These are phyloP conservation scores for Aspergillus candidus DNA, from an alignment of 2,329 filamentous ascomycete species.

Conservation along the genomic window DNA sequence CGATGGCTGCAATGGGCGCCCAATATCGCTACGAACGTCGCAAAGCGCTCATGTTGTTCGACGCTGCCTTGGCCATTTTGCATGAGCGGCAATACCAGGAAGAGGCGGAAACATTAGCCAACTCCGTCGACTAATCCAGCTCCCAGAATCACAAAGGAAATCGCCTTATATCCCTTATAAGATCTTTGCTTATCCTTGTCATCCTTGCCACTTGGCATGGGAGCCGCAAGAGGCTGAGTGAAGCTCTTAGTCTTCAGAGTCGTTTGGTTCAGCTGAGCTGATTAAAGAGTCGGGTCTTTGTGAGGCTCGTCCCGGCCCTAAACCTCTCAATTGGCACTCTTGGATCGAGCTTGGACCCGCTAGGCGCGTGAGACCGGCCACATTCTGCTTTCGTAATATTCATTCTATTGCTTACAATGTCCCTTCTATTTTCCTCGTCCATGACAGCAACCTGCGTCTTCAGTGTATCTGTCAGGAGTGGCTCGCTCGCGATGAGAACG, in stretches of 20 bases:
- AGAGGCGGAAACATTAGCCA: not conserved
- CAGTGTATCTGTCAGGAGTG: constrained; percentile 22
- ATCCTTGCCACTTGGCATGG: constrained; percentile 21
- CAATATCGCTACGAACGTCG: constrained; percentile 39
- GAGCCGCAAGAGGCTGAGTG: constrained; percentile 13
- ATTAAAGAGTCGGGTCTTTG: constrained; percentile 16
- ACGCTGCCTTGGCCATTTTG: constrained; percentile 57
- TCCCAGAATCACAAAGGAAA: constrained; percentile 5
- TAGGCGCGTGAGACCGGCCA: constrained; percentile 21
- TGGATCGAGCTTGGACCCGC: constrained; percentile 20
- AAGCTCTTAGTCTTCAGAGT: constrained; percentile 21
- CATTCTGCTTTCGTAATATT: constrained; percentile 22
- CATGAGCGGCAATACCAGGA: constrained; percentile 46
- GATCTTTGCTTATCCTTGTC: not conserved
- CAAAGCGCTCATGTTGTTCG: constrained; percentile 28
- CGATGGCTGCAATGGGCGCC: constrained; percentile 54
- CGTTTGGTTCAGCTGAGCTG: constrained; percentile 10
- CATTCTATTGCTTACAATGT: constrained; percentile 22
- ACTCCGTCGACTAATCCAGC: not conserved
- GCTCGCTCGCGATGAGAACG: constrained; percentile 14
- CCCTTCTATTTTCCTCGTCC: constrained; percentile 19
- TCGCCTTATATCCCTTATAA: constrained; percentile 14
- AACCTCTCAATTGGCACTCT: constrained; percentile 13
- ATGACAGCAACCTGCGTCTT: constrained; percentile 22
- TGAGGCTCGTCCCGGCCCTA: constrained; percentile 1